A percentile compares a stretch with the other conserved stretches of the same genome.
phyloP scores from a whole-genome alignment of 1,284 basidiomycete species.

The Austroboletus olivaceoglutinosus region DNA sequence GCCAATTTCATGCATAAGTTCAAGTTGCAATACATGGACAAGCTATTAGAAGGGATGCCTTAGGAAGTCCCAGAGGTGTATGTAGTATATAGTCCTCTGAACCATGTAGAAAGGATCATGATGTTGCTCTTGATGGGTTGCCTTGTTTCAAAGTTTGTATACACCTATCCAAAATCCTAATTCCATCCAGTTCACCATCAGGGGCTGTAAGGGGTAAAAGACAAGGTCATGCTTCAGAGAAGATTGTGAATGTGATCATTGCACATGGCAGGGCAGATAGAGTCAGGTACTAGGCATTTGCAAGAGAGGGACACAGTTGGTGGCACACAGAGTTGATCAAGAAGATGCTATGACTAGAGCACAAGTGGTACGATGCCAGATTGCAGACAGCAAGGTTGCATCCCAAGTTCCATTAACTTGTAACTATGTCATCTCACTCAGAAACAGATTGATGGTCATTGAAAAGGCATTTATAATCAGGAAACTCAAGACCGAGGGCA shows the following conservation, averaged over 20 bases:
- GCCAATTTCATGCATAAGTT: constrained; percentile 66
- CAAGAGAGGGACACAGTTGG: constrained; percentile 57
- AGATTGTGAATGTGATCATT: constrained; percentile 43
- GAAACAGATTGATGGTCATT: constrained; percentile 71
- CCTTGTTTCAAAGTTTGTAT: not conserved
- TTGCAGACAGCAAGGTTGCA: not conserved
- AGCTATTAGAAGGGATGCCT: constrained; percentile 62
- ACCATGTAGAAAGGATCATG: constrained; percentile 23
- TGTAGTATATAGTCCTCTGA: constrained; percentile 27
- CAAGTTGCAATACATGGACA: constrained; percentile 52
- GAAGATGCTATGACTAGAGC: constrained; percentile 42
- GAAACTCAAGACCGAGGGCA: constrained; percentile 81
- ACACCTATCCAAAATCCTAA: not conserved
- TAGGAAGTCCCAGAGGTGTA: constrained; percentile 38
- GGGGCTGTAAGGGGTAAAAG: constrained; percentile 46
- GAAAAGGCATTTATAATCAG: constrained; percentile 96
- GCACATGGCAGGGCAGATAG: constrained; percentile 36
- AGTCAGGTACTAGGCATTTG: constrained; percentile 47
- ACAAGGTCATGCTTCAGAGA: constrained; percentile 51
- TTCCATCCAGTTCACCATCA: constrained; percentile 25
- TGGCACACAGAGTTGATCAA: constrained; percentile 46
- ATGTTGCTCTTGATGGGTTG: constrained; percentile 25
- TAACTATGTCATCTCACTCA: not conserved
- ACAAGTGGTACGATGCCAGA: constrained; percentile 30
- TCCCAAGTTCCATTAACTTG: not conserved